phyloP scores from a whole-genome alignment of 495 filamentous ascomycete genomes.

The Daldinia childiae region DNA sequence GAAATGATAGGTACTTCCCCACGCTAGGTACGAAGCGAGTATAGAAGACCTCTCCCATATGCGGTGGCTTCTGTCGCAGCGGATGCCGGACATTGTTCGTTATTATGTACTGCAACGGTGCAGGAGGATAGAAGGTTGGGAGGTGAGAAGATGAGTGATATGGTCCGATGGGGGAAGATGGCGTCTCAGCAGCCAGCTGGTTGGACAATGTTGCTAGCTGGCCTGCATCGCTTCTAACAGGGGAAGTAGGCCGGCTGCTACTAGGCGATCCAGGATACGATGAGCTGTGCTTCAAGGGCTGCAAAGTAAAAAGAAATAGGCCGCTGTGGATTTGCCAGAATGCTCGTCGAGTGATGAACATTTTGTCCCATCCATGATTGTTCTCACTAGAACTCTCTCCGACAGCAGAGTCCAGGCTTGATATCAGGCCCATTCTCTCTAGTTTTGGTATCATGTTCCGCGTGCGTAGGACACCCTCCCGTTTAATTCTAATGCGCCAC shows the following conservation, averaged over 20 bases:
- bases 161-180: constrained; percentile 62
- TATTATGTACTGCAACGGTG: constrained; percentile 81
- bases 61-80: constrained; percentile 85
- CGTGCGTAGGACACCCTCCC: constrained; percentile 86
- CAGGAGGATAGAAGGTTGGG: constrained; percentile 89
- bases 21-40: constrained; percentile 84
- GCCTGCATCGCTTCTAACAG: constrained; percentile 58
- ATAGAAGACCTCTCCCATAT: constrained; percentile 90
- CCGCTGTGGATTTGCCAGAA: constrained; percentile 95
- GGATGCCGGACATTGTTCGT: constrained; percentile 86
- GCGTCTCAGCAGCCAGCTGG: constrained; percentile 43
- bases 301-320: constrained; percentile 85
- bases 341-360: constrained; percentile 80
- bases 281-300: constrained; percentile 62
- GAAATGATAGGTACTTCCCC: constrained; percentile 86
- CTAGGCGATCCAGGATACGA: constrained; percentile 67
- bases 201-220: constrained; percentile 20
- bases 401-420: constrained; percentile 77
- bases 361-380: constrained; percentile 74
- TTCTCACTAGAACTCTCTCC: constrained; percentile 70
- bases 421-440: constrained; percentile 89
- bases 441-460: constrained; percentile 86
- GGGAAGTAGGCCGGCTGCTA: constrained; percentile 67
- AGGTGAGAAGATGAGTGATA: constrained; percentile 82
- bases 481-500: constrained; percentile 87